Evolutionary conservation across 306 rosid genomes (phyloP).

Genomic region (Luffa aegyptiaca): DNA sequence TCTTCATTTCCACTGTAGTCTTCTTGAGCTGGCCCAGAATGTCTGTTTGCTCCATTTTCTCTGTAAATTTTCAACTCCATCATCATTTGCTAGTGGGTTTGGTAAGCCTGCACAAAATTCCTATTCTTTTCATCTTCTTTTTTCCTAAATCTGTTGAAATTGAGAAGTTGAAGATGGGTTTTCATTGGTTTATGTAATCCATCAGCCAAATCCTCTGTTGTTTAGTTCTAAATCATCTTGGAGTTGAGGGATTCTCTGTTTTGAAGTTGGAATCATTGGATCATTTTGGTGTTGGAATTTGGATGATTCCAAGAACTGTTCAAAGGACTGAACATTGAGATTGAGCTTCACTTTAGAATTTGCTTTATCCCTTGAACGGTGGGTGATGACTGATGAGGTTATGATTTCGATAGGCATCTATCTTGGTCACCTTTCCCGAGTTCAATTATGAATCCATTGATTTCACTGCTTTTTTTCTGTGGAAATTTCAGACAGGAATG

Average conservation of each 20-base stretch:
- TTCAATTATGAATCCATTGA: conserved; percentile 6
- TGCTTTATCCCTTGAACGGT: background rate
- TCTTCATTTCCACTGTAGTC: background rate
- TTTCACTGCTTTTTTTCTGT: background rate
- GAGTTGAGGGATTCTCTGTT: background rate
- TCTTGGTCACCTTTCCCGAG: conserved; percentile 6
- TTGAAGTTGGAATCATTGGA: background rate
- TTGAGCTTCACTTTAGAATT: background rate
- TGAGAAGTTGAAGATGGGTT: background rate
- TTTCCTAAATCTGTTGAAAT: background rate
- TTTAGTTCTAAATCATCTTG: background rate
- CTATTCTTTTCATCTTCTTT: background rate
- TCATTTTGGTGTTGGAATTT: background rate
- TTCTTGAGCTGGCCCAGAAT: background rate
- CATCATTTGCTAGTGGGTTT: background rate
- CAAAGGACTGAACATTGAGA: background rate
- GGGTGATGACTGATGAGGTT: background rate
- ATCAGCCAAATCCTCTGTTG: background rate
- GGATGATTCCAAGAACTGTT: background rate
- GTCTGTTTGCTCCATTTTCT: background rate
- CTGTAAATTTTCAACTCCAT: background rate
- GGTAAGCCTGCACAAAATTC: background rate
- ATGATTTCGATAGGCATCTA: background rate
- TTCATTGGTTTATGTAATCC: background rate
- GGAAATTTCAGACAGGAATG: background rate